Base-by-base conservation (phyloP, 441 rosid genomes). In the Adansonia rubrostipa region DNA sequence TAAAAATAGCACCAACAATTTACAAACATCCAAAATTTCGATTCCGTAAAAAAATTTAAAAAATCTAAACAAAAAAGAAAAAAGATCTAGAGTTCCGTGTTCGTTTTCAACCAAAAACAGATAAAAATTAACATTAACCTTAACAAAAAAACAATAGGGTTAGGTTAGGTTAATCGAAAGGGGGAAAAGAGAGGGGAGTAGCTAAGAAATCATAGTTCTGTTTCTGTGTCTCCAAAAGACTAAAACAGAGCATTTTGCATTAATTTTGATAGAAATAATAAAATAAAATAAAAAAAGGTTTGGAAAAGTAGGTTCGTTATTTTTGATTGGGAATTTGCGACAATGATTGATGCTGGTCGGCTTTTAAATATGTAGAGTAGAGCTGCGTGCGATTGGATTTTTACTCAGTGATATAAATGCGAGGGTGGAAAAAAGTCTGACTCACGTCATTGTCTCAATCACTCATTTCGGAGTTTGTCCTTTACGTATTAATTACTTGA, bases 51-150 rank as follows among this genome's bases (percentile, higher is more conserved):
- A 20, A 10, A 60, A 9, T 9, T 60, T 9, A 9, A 8, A 60
- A 22, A 20, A 60, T 76, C 44, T 45, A 73, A 33, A 70, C 44
- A 10, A 20, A 17, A 17, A 24, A 48, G 28, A 73, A 74, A 53
- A 69, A 62, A 17, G 86, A 83, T 83, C 86, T 71, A 80, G 78
- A 69, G 57, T 40, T 77, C 53, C 70, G 47, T 65, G 40, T 62
- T 73, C 17, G 50, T 7, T 42, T 48, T 2, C 14, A 45, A 62
- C 48, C 9, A 17, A 6, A 63, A 60, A 24, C 1, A 22, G 24
- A 9, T 24, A 54, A 45, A 42, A 7, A 17, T 2, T 6, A 69
- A 6, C 15, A 75, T 28, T 19, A 77, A 77, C 17, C 28, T 24
- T 24, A 24, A 24, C 28, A 66, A 28, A 68, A 77, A 80, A 76